These are phyloP conservation scores for Flaveria ramosissima DNA, from an alignment of 129 eudicot genomes.

Conservation along the genomic window DNA sequence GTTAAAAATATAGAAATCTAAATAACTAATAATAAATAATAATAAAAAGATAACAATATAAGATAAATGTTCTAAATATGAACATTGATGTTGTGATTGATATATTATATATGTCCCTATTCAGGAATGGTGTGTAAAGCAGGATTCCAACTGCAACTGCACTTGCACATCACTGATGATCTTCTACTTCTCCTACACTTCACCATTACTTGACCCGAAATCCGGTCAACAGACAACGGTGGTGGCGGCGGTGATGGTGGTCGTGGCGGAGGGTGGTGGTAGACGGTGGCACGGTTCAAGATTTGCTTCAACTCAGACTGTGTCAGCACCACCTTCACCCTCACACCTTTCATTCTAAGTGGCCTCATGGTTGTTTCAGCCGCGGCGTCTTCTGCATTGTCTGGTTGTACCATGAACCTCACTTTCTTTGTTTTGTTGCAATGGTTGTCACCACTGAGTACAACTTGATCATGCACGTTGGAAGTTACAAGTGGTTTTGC, in stretches of 20 bases:
- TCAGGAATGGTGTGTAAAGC: slow-evolving; percentile 44
- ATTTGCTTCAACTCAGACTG: slow-evolving; percentile 37
- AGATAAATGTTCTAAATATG: neutral
- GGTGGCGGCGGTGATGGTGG: neutral
- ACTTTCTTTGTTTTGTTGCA: slow-evolving; percentile 27
- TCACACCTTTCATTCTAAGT: slow-evolving; percentile 25
- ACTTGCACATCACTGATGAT: slow-evolving; percentile 9
- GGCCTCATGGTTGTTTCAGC: slow-evolving; percentile 19
- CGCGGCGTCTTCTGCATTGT: neutral
- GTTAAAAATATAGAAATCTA: neutral
- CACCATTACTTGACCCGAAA: slow-evolving; percentile 17
- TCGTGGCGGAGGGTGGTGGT: slow-evolving; percentile 5
- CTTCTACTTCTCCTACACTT: slow-evolving; percentile 23
- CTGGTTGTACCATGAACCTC: slow-evolving; percentile 23
- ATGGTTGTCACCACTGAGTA: neutral
- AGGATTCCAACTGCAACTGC: slow-evolving; percentile 45
- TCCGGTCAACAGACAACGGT: neutral
- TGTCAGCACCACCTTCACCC: slow-evolving; percentile 45
- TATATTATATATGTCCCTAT: neutral
- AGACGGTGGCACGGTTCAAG: slow-evolving; percentile 28
- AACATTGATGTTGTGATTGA: neutral
- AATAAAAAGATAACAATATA: neutral
- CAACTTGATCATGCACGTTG: slow-evolving; percentile 22
- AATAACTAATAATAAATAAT: neutral
- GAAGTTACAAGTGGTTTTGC: slow-evolving; percentile 20